phyloP scores from a whole-genome alignment of 1,284 basidiomycete genomes.

The Rhodotorula sp. region DNA sequence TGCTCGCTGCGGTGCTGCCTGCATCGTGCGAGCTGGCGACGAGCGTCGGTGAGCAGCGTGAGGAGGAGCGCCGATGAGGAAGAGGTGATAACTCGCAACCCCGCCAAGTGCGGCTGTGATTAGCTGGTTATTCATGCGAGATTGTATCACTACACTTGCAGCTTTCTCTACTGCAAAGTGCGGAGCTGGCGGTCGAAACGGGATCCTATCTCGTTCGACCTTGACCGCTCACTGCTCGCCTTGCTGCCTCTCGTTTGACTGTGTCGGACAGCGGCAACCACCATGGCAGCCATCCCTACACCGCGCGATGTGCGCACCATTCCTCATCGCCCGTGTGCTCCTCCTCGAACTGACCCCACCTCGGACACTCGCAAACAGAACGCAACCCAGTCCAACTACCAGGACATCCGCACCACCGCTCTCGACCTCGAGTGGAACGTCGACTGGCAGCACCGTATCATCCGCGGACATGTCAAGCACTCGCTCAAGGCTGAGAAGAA shows the following conservation, averaged over 20 bases:
- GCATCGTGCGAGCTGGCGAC: not conserved
- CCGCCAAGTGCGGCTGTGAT: no score
- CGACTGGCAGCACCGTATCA: conserved; percentile 67
- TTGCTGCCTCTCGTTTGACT: no score
- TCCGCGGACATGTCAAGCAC: conserved; percentile 73
- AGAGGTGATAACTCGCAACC: no score
- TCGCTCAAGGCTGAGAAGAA: conserved; percentile 61
- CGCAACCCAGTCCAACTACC: conserved; percentile 71
- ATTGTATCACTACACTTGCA: no score
- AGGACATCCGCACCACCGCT: conserved; percentile 65
- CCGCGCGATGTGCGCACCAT: not conserved
- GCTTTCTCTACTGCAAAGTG: no score
- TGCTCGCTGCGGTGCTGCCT: no score
- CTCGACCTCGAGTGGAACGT: conserved; percentile 77
- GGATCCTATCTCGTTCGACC: no score
- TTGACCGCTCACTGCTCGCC: no score
- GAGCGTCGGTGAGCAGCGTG: not conserved
- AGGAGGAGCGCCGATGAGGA: not conserved
- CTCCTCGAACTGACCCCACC: not conserved
- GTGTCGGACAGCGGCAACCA: no score
- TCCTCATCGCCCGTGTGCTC: not conserved
- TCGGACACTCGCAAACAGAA: not conserved
- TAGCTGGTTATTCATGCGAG: no score
- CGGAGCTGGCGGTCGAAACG: no score
- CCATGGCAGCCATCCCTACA: no score